Evolutionary conservation across 1,284 basidiomycete species (phyloP), one percentile per base, ranked within the genome.

Genomic region (Pseudozyma tsukubaensis): DNA sequence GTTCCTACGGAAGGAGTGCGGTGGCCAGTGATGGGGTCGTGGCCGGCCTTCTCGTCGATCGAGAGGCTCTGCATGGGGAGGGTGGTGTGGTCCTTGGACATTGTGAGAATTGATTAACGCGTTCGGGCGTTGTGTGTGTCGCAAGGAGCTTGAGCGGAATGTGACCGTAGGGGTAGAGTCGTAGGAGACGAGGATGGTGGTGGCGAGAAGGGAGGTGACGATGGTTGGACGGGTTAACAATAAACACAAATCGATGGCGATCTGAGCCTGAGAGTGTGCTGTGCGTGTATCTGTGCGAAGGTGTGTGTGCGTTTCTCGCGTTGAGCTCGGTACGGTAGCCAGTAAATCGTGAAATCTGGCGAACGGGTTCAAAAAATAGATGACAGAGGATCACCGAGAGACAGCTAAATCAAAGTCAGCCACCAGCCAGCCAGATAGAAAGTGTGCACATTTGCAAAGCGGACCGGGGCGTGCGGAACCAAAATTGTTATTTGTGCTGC

Each of bases 11-110:
- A 78, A 42, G 78, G 75, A 6, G 68, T 71, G 24, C 76, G 59
- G 59, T 81, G 77, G 44, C 79, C 79, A 32, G 72, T 73, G 63
- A 81, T 81, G 53, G 77, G 79, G 48, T 81, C 79, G 74, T 81
- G 79, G 44, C 64, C 67, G n/a, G 66, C 64, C 71, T 81, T 81
- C 67, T 81, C 80, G 57, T 81, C 80, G 54, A 80, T 64, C 35
- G 70, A 75, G 51, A 76, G 65, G 62, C 69, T 76, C 65, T 78
- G 77, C 76, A 81, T 79, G 18, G 78, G 76, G 37, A 80, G 76
- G 32, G 76, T 50, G 24, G 71, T 81, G 69, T 81, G 79, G 53
- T 80, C 68, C 61, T 80, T 79, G 50, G 79, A 73, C 79, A 80
- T 81, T 39, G 21, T 49, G 42, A n/a, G 11, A 8, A 36, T 24